Base-by-base conservation (phyloP, 441 rosid species). In the Biscutella auriculata region DNA sequence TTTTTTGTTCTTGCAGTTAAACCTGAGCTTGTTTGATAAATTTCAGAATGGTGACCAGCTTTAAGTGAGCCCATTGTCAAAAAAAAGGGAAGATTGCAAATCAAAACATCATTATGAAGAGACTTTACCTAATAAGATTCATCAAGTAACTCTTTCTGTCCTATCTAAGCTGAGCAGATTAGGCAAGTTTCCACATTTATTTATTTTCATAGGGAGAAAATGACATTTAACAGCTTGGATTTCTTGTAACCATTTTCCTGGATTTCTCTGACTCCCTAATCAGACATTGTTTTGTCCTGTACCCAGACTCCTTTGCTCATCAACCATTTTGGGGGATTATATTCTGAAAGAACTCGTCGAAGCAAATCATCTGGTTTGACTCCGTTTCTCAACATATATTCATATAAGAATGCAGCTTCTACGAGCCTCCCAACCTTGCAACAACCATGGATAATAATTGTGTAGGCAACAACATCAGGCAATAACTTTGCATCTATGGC, bases 381-480 rank as follows among this genome's bases (percentile, higher is more conserved):
- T 25, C 77, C 63, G 19, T 49, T 65, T 58, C 58, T 72, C 9
- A 72, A 40, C 77, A 77, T 77, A 0, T 37, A 53, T 8, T 69
- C 67, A 50, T 39, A 77, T 64, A 67, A 67, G 49, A 60, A 39
- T 48, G 50, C 54, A 50, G 78, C 82, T 65, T 79, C 80, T 9
- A 4, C 47, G 6, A 73, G 53, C 53, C 49, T 79, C 25, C 79
- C 75, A 43, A 60, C 72, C 32, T 77, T 75, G 68, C 84, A 77
- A 47, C 27, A 79, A 15, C 78, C 78, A 62, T 72, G 73, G 30
- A 79, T 77, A 34, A 79, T 50, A 68, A 79, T 75, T 0, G 62
- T 11, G 59, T 72, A 73, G 37, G 76, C 77, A 58, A 79, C 69
- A 32, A 75, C 75, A 73, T 79, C 82, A 35, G 82, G 78, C 62